A percentile compares a stretch with the other conserved stretches of the same genome.
These are phyloP conservation scores for Phytophthora nicotianae DNA, from an alignment of 352 stramenopile genomes.

Conservation along the genomic window DNA sequence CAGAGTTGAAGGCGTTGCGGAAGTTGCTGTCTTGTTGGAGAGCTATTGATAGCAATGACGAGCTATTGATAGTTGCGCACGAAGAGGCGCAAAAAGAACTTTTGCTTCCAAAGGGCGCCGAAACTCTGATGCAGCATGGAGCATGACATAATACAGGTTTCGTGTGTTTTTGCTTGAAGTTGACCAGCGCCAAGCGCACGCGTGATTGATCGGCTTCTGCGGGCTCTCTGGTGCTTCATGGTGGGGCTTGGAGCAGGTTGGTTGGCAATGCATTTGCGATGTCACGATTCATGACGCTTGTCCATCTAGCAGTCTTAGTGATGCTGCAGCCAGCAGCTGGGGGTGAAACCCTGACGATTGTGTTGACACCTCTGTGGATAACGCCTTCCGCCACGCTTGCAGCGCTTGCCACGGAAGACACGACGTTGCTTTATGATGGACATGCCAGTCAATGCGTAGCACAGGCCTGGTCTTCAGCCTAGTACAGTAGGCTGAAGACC, in stretches of 20 bases:
- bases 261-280: neutral
- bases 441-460: neutral
- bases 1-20: slow-evolving; percentile 18
- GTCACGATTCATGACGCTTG: neutral
- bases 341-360: neutral
- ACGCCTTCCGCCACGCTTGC: neutral
- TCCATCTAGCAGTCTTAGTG: neutral
- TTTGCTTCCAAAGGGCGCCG: slow-evolving; percentile 14
- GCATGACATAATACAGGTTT: slow-evolving; percentile 4
- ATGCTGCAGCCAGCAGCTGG: neutral
- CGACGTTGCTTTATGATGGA: slow-evolving; percentile 1
- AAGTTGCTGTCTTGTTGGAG: slow-evolving; percentile 8
- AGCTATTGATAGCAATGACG: slow-evolving; percentile 7
- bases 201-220: slow-evolving; percentile 15
- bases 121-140: slow-evolving; percentile 1
- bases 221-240: neutral
- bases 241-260: too few species aligned
- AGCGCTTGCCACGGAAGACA: neutral
- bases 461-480: neutral
- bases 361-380: neutral
- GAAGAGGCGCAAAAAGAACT: slow-evolving; percentile 21
- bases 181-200: slow-evolving; percentile 18
- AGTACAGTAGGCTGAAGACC: neutral
- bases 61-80: slow-evolving; percentile 7
- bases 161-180: slow-evolving; percentile 19